Base-by-base conservation (phyloP, 257 asterid species). In the Capsicum baccatum region DNA sequence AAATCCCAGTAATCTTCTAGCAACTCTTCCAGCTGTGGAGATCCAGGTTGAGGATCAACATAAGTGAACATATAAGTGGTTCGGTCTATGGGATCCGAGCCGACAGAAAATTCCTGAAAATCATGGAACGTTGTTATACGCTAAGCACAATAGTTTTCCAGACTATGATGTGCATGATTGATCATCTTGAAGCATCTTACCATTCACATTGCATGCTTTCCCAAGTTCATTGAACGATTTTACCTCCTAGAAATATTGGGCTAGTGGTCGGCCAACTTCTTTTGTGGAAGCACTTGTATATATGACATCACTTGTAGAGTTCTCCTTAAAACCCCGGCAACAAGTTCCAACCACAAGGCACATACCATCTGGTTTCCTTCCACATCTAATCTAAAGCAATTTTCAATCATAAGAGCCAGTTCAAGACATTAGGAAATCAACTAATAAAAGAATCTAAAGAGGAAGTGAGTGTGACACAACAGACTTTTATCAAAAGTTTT, bases 301-400 rank as follows among this genome's bases (percentile, higher is more conserved):
- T 88, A 96, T 94, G 79, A 96, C 94, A 83, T 94, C 99, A 86
- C 99, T 96, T 12, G 91, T 89, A 59, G 87, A 85, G 87, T 94
- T 96, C 62, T 96, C 92, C 83, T 83, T 85, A 76, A 94, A 93
- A 79, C 99, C 99, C 55, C 92, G 92, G 85, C 95, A 88, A 89
- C 99, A 96, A 84, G 99, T 92, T 79, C 99, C 99, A 73, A 96
- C 99, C 80, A 93, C 99, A 33, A 96, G 97, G 91, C 99, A 96
- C 84, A 91, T 88, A 55, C 99, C 99, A 71, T 96, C 99, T n/a
- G 99, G 97, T 85, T 90, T 94, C 87, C 94, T 92, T 87, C 98
- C 98, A 39, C 85, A 55, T 81, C 99, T 91, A 85, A 96, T 92
- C 98, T 96, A 98, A 85, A 90, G 74, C 82, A 80, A 81, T 54